Percentiles rank a stretch among this genome's conserved stretches.
These are phyloP conservation scores for Fraxinus angustifolia DNA, from an alignment of 305 asterid genomes.

Conservation along the genomic window DNA sequence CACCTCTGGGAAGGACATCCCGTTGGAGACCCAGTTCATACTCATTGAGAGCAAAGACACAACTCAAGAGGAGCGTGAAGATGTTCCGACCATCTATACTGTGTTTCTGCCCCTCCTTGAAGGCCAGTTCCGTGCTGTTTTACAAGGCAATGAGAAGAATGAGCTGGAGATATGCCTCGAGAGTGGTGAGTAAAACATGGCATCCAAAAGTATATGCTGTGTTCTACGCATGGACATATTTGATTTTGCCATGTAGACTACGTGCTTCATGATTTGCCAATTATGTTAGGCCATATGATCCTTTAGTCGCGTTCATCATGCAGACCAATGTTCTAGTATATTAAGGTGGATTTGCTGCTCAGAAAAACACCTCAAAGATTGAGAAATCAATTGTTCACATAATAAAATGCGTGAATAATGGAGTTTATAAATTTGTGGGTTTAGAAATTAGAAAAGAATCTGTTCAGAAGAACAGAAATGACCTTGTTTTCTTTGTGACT, in stretches of 20 bases:
- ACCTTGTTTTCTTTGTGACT: slow-evolving; percentile 25
- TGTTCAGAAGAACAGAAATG: slow-evolving; percentile 23
- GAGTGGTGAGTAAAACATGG: slow-evolving; percentile 72
- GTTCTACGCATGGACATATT: slow-evolving; percentile 17
- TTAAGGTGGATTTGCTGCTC: slow-evolving; percentile 18
- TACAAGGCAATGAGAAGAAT: slow-evolving; percentile 85
- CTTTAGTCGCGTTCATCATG: slow-evolving; percentile 23
- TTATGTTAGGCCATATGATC: slow-evolving; percentile 17
- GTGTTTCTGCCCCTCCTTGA: slow-evolving; percentile 91
- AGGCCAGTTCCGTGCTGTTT: slow-evolving; percentile 93
- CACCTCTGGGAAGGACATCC: slow-evolving; percentile 81
- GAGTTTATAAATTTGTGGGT: slow-evolving; percentile 23
- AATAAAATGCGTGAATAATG: slow-evolving; percentile 21
- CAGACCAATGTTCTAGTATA: slow-evolving; percentile 10
- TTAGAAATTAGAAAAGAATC: slow-evolving; percentile 24
- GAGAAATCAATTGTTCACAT: slow-evolving; percentile 20
- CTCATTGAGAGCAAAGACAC: slow-evolving; percentile 83
- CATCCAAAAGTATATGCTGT: slow-evolving; percentile 15
- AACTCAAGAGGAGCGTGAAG: slow-evolving; percentile 50
- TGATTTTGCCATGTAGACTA: slow-evolving; percentile 6
- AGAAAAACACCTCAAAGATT: slow-evolving; percentile 22
- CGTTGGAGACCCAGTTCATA: slow-evolving; percentile 94
- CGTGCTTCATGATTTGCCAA: slow-evolving; percentile 17
- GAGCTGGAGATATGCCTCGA: slow-evolving; percentile 90
- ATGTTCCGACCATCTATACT: slow-evolving; percentile 54